Evolutionary conservation across 2,329 filamentous ascomycete genomes (phyloP), one percentile per base, ranked within the genome.

Genomic region (Proliferodiscus dingleyae): DNA sequence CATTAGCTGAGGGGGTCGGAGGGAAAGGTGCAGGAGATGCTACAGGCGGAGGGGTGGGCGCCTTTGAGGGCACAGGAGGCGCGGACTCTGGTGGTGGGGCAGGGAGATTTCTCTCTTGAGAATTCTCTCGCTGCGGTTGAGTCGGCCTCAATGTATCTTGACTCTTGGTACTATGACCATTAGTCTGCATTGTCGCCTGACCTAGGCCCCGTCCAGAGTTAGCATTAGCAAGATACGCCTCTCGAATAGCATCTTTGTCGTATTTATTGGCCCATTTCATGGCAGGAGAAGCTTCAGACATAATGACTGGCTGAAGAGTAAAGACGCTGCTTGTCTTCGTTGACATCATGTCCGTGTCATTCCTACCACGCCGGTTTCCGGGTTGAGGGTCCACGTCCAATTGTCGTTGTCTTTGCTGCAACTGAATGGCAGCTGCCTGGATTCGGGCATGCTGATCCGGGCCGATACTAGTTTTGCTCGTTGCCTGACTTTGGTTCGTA

Each of bases 241-340:
- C 82, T 43, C 89, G 83, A 51, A 95, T 84, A 6, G 84, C 75
- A 59, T 93, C 83, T 68, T 93, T 94, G 68, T 97, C 93, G 63
- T 96, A 97, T 59, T 89, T 89, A 66, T 77, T 91, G 24, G 91
- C 89, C 93, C 93, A 98, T 66, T 95, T 95, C 83, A 98, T 85
- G 1, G 93, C 93, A 19, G 89, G 87, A 7, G 87, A 93, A 15
- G 90, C 91, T 64, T 95, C 93, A 43, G 76, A 89, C 60, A 90
- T 75, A 51, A 97, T 85, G 43, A 82, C 78, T 1, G 89, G 86
- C 62, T 95, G 90, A 37, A 97, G 71, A 3, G 89, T 95, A 61
- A 96, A 77, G 45, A 95, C 79, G 55, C 93, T 98, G 65, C 83
- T 90, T 3, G 89, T 96, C 75, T 94, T 95, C 46, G 70, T 77